Conservation (phyloP, 2,329 filamentous ascomycete genomes). For the Arthrobotrys sinensis region DNA sequence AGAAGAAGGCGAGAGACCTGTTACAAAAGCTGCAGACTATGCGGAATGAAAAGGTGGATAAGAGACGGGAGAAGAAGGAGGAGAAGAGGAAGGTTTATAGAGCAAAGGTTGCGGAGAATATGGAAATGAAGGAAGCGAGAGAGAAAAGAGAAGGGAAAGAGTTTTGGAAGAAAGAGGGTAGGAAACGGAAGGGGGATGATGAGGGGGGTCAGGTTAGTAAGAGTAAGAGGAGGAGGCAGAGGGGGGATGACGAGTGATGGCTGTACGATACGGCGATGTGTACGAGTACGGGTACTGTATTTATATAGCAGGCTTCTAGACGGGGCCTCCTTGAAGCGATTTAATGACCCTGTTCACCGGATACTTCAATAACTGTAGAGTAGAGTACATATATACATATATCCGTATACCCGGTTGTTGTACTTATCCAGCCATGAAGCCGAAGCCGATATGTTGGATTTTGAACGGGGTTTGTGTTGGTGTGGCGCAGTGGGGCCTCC, state of each 20-base stretch:
- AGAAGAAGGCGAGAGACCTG: slow-evolving; percentile 87
- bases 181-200: slow-evolving; percentile 77
- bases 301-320: neutral
- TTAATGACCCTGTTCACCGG: too few relatives aligned
- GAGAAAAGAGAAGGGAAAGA: slow-evolving; percentile 94
- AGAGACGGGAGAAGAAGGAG: slow-evolving; percentile 87
- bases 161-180: slow-evolving; percentile 92
- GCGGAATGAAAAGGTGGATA: slow-evolving; percentile 89
- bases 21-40: slow-evolving; percentile 94
- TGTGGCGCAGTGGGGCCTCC: slow-evolving; percentile 15
- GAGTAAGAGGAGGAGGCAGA: slow-evolving; percentile 66
- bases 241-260: slow-evolving; percentile 45
- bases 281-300: neutral
- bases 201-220: slow-evolving; percentile 71
- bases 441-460: slow-evolving; percentile 6
- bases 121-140: slow-evolving; percentile 86
- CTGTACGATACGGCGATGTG: slow-evolving; percentile 34
- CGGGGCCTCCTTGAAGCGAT: neutral
- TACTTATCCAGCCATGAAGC: neutral
- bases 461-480: slow-evolving; percentile 2
- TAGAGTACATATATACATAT: too few relatives aligned
- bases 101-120: slow-evolving; percentile 84
- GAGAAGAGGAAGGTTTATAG: slow-evolving; percentile 84
- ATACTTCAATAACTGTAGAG: too few relatives aligned
- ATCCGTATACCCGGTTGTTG: too few relatives aligned